Evolutionary conservation across 139 green algal species (phyloP).

Genomic region (Zygnema circumcarinatum): DNA sequence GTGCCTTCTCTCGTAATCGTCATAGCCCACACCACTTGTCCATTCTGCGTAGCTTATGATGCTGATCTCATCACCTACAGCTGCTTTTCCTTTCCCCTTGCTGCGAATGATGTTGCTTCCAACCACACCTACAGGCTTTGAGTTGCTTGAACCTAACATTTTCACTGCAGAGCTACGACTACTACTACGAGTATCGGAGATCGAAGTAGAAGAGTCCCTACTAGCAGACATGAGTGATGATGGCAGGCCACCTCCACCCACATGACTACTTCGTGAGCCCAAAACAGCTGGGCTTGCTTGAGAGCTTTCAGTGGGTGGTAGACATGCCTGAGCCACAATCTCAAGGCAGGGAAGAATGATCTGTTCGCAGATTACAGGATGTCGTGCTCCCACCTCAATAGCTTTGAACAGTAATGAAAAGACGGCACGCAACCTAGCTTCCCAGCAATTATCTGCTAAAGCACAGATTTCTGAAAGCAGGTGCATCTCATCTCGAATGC

Average conservation of each 20-base stretch:
- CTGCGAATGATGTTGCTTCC: not conserved
- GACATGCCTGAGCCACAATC: constrained; percentile 32
- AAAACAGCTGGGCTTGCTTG: not conserved
- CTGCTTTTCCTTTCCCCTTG: not conserved
- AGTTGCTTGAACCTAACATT: not conserved
- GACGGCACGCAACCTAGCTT: constrained; percentile 28
- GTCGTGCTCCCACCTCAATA: not conserved
- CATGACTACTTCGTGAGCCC: not conserved
- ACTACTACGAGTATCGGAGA: not conserved
- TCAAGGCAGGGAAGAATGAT: constrained; percentile 50
- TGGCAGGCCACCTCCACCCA: not conserved
- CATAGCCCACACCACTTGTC: not conserved
- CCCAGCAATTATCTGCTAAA: constrained; percentile 39
- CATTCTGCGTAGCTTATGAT: not conserved
- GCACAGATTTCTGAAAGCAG: constrained; percentile 51
- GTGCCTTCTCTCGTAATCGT: constrained; percentile 1
- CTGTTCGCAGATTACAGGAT: constrained; percentile 42
- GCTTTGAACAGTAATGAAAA: constrained; percentile 44
- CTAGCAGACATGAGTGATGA: not conserved
- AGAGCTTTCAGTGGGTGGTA: constrained; percentile 5
- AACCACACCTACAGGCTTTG: not conserved
- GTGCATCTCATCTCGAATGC: constrained; percentile 32
- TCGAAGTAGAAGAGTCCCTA: too few species aligned
- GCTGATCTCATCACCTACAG: not conserved
- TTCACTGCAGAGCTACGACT: not conserved